Base-by-base conservation (phyloP, 306 rosid genomes). In the Lupinus albus region DNA sequence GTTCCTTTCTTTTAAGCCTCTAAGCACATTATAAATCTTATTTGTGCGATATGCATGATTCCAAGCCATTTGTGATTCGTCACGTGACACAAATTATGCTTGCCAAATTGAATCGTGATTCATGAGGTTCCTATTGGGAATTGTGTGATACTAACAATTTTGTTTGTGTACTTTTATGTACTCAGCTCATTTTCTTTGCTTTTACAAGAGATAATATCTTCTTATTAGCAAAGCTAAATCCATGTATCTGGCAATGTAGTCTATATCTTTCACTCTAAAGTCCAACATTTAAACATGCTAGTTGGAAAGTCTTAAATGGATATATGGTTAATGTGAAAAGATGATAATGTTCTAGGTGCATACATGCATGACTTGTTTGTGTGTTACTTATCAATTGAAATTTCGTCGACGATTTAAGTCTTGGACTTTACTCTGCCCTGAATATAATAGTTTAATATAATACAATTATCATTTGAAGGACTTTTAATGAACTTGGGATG, bases 221-320 rank as follows among this genome's bases (percentile, higher is more conserved):
- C 32, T 68, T 69, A 14, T 18, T 6, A 56, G 56, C 45, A 69
- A 69, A 6, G 66, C 10, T 15, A 56, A 41, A 55, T 68, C 64
- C 39, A 68, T 42, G 2, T 39, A 12, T 21, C 11, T 10, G 64
- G 7, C 39, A 21, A 3, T 44, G 14, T 1, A 5, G 48, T 10
- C 49, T 61, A 2, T 61, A 11, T 30, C 38, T 33, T 64, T 32
- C 35, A 2, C 28, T 25, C 0, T 1, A 25, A 25, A 25, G 28
- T 1, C 28, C 3, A 25, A 25, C 3, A 25, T 25, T 25, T 1
- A 25, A 25, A 25, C 28, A 1, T 25, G 28, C 28, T 0, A 25
- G 28, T 25, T 25, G 28, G 28, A 25, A 25, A 25, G 28, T 25
- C 28, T 25, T 25, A 25, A 25, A 25, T 1, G 28, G 28, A 25